Conservation (phyloP, 1,284 basidiomycete genomes). For the Erythrobasidium hasegawianum region DNA sequence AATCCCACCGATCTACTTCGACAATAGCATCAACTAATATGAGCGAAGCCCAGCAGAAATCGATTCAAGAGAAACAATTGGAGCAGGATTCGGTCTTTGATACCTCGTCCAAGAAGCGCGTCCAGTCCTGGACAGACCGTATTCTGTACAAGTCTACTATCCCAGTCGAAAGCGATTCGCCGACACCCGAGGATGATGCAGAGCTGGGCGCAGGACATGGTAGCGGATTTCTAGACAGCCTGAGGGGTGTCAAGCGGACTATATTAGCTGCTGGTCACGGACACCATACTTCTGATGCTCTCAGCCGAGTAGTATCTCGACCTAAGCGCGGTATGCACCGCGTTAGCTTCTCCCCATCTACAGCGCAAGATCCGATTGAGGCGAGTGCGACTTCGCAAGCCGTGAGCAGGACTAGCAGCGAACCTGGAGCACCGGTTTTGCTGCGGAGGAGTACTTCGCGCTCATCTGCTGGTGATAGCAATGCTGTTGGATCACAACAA, state of each 20-base stretch:
- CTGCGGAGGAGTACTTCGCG: background rate
- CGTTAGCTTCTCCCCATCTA: conserved; percentile 6
- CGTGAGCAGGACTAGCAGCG: background rate
- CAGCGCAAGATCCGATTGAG: background rate
- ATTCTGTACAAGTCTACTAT: conserved; percentile 34
- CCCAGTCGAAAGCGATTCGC: background rate
- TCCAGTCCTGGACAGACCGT: conserved; percentile 42
- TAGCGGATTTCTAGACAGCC: background rate
- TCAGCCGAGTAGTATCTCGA: background rate
- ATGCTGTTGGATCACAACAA: conserved; percentile 8
- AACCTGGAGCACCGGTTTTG: background rate
- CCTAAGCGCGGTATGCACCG: conserved; percentile 3
- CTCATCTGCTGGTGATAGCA: background rate
- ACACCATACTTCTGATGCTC: too few species aligned
- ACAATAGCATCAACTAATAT: conserved; percentile 13
- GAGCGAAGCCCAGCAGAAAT: conserved; percentile 12
- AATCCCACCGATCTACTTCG: conserved; percentile 14
- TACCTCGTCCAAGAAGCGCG: conserved; percentile 43
- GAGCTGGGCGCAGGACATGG: background rate
- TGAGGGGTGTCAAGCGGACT: conserved; percentile 12
- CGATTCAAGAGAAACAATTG: background rate
- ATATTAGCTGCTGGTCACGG: background rate
- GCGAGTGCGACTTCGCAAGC: background rate
- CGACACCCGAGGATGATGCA: background rate
- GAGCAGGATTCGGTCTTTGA: conserved; percentile 38